Evolutionary conservation across 352 stramenopile species (phyloP).

Genomic region (Pythium aphanidermatum): DNA sequence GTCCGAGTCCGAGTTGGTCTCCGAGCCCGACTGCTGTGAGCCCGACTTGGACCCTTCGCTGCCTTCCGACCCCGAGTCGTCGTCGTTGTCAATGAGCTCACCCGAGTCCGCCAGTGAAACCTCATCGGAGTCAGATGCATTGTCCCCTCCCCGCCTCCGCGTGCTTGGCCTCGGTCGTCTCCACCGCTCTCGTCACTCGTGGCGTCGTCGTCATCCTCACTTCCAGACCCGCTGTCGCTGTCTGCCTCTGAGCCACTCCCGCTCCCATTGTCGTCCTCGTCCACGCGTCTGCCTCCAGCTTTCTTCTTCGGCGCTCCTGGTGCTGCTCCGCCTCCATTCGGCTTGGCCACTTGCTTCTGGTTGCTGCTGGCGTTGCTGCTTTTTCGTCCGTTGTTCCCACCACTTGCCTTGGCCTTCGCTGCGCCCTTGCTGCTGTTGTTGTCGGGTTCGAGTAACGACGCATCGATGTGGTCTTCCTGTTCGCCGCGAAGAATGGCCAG

Average conservation of each 20-base stretch:
- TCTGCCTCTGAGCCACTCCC: constrained; percentile 42
- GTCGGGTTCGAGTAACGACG: constrained; percentile 39
- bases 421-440: constrained; percentile 24
- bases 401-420: constrained; percentile 36
- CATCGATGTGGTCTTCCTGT: constrained; percentile 76
- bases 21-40: constrained; percentile 54
- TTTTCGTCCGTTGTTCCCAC: constrained; percentile 27
- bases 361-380: constrained; percentile 28
- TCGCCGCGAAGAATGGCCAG: constrained; percentile 83
- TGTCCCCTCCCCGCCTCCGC: constrained; percentile 12
- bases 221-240: constrained; percentile 36
- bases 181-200: constrained; percentile 49
- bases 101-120: constrained; percentile 79
- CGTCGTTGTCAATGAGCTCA: constrained; percentile 81
- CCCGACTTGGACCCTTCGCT: constrained; percentile 52
- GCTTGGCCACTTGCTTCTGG: constrained; percentile 29
- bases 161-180: constrained; percentile 5
- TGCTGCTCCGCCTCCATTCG: constrained; percentile 7
- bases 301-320: constrained; percentile 40
- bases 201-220: constrained; percentile 35
- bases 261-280: constrained; percentile 19
- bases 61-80: constrained; percentile 52
- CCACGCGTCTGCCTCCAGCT: background rate
- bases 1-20: constrained; percentile 76
- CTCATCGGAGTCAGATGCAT: constrained; percentile 69